A percentile compares a stretch with the other conserved stretches of the same genome.
Evolutionary conservation across 1,284 basidiomycete genomes (phyloP).

Genomic region (Boletellus dicymbophilus): DNA sequence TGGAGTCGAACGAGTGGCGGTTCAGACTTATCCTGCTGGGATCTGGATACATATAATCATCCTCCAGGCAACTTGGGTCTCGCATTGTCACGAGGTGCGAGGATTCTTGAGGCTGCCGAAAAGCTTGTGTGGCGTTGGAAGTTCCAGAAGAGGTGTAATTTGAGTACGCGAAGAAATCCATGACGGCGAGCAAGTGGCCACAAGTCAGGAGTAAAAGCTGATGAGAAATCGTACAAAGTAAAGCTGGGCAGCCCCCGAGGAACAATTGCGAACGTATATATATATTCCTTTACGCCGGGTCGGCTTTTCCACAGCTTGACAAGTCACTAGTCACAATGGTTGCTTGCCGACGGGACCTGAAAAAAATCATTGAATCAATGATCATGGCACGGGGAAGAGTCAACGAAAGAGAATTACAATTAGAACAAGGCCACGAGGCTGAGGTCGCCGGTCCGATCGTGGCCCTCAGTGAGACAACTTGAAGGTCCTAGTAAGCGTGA

Average conservation of each 20-base stretch:
- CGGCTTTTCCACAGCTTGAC: neutral
- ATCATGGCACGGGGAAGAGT: slow-evolving; percentile 5
- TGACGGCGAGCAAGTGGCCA: neutral
- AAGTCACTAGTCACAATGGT: neutral
- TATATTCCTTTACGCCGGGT: slow-evolving; percentile 16
- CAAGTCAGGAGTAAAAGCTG: neutral
- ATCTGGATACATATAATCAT: neutral
- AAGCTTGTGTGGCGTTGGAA: neutral
- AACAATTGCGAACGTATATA: slow-evolving; percentile 5
- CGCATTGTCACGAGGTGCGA: neutral
- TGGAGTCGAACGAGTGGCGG: neutral
- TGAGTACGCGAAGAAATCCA: slow-evolving; percentile 20
- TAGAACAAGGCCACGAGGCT: slow-evolving; percentile 11
- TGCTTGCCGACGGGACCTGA: too few relatives aligned
- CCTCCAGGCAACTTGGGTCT: neutral
- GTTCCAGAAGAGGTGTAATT: slow-evolving; percentile 20
- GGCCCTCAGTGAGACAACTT: neutral
- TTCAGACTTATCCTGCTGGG: neutral
- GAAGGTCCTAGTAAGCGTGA: too few relatives aligned
- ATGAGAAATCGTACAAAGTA: neutral
- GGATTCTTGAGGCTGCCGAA: slow-evolving; percentile 4
- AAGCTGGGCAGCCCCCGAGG: slow-evolving; percentile 5
- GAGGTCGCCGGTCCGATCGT: slow-evolving; percentile 1
- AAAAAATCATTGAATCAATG: too few relatives aligned
- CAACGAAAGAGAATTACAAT: slow-evolving; percentile 1